These are phyloP conservation scores for Termitomyces sp. DNA, from an alignment of 768 basidiomycete genomes.

Conservation along the genomic window DNA sequence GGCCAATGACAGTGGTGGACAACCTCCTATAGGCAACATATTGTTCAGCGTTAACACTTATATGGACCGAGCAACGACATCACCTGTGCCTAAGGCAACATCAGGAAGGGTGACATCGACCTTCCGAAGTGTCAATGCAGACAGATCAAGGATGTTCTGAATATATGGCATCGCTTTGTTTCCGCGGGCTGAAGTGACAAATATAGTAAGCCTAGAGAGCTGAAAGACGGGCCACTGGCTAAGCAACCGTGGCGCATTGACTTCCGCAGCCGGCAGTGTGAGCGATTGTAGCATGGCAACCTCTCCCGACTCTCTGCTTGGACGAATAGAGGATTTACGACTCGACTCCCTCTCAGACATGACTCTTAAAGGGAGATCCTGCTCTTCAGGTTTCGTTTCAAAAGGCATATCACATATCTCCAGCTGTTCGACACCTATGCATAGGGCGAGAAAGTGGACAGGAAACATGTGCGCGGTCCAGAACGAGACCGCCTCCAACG, in stretches of 20 bases:
- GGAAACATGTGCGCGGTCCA: not conserved
- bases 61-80: not conserved
- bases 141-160: not conserved
- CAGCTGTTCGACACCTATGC: not conserved
- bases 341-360: not conserved
- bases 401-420: not conserved
- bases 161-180: not conserved
- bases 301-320: not conserved
- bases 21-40: not conserved
- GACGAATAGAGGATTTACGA: too few relatives aligned
- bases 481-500: not conserved
- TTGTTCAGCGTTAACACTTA: not conserved
- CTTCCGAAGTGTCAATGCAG: not conserved
- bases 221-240: not conserved
- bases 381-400: not conserved
- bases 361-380: not conserved
- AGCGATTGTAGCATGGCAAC: not conserved
- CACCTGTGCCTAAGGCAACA: not conserved
- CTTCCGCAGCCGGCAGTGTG: not conserved
- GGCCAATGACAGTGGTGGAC: not conserved
- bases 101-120: not conserved
- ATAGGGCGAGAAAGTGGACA: not conserved
- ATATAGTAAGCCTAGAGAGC: not conserved
- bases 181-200: not conserved
- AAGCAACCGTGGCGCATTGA: not conserved